Conservation (phyloP, 169 alveolate genomes). For the Plasmodium falciparum region DNA sequence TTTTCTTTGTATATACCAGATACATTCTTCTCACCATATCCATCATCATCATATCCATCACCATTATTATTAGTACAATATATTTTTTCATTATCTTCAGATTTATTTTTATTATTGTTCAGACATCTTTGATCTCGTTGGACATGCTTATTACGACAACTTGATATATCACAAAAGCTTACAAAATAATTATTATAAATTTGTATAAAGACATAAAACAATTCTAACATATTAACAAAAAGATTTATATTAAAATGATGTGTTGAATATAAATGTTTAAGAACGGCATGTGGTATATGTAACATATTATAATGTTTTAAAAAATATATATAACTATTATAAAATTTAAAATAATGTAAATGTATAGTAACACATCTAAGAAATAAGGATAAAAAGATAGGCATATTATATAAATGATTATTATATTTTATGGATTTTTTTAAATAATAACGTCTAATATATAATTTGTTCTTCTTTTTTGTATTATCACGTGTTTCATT, state of each 20-base stretch:
- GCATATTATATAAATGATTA: conserved; percentile 20
- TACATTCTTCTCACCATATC: neutral
- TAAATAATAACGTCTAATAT: neutral
- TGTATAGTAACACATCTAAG: conserved; percentile 21
- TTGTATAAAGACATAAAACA: conserved; percentile 33
- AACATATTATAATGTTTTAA: conserved; percentile 31
- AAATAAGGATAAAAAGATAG: conserved; percentile 40
- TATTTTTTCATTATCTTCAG: neutral
- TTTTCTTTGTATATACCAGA: neutral
- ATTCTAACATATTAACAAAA: conserved; percentile 37
- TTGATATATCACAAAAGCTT: neutral
- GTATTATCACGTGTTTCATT: neutral
- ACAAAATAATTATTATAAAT: conserved; percentile 51
- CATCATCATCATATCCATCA: neutral
- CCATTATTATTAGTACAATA: neutral
- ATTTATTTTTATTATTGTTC: neutral
- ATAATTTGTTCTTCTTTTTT: neutral
- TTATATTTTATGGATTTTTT: neutral
- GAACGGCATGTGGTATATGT: conserved; percentile 35
- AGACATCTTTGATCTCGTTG: too few relatives aligned
- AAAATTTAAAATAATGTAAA: conserved; percentile 36
- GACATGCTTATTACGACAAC: neutral
- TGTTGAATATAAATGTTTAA: conserved; percentile 11
- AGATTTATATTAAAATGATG: conserved; percentile 43
- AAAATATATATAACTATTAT: conserved; percentile 13